Evolutionary conservation across 768 basidiomycete genomes (phyloP).

Genomic region (Mycena latifolia): DNA sequence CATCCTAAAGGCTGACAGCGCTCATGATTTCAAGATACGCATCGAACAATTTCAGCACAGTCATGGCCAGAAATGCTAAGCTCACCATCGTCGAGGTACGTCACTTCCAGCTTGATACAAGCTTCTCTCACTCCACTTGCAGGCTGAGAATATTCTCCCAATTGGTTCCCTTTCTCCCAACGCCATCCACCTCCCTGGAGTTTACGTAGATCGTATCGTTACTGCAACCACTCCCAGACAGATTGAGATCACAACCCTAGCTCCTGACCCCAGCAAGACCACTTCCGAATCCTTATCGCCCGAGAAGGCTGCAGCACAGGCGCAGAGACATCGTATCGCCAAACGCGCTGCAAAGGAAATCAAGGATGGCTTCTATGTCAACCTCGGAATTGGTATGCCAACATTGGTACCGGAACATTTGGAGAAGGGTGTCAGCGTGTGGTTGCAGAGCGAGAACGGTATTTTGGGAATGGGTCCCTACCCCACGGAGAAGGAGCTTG

Average conservation of each 20-base stretch:
- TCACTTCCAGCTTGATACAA: constrained; percentile 1
- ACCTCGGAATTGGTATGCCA: constrained; percentile 93
- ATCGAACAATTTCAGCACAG: constrained; percentile 87
- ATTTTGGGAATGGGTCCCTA: constrained; percentile 94
- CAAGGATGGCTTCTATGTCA: constrained; percentile 89
- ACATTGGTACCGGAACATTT: constrained; percentile 88
- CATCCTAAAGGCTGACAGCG: neutral
- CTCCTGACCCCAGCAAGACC: constrained; percentile 55
- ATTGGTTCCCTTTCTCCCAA: constrained; percentile 85
- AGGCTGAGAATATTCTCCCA: constrained; percentile 94
- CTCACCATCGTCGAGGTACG: constrained; percentile 91
- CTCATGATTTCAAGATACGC: constrained; percentile 67
- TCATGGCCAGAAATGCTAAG: constrained; percentile 92
- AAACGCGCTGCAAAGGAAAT: constrained; percentile 91
- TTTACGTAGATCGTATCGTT: constrained; percentile 93
- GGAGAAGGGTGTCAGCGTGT: constrained; percentile 80
- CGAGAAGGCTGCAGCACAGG: constrained; percentile 65
- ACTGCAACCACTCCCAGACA: constrained; percentile 79
- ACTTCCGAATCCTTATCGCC: constrained; percentile 47
- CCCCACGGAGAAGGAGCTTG: constrained; percentile 82
- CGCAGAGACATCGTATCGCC: constrained; percentile 80
- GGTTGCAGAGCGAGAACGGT: constrained; percentile 93
- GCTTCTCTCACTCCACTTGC: constrained; percentile 6
- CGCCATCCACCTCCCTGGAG: constrained; percentile 84
- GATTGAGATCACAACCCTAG: constrained; percentile 82